Conservation (phyloP, 116 monocot species). For the Dioscorea cayenensis region DNA sequence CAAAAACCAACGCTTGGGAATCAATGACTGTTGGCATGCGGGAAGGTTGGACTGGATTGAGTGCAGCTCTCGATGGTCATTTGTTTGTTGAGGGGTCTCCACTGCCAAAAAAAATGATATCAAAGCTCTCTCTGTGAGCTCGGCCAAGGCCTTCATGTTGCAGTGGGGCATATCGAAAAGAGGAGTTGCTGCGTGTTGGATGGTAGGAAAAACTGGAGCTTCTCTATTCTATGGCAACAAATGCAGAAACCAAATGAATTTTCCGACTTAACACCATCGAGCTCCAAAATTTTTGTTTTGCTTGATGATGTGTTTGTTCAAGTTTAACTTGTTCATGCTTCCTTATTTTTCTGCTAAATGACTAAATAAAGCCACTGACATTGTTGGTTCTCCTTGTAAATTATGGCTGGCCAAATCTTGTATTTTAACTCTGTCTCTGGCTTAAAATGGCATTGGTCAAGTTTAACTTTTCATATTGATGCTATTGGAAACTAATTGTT, state of each 20-base stretch:
- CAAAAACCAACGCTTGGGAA: conserved; percentile 45
- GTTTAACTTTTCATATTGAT: too few relatives aligned
- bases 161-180: conserved; percentile 39
- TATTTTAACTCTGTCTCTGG: too few relatives aligned
- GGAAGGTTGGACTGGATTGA: conserved; percentile 81
- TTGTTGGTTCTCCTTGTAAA: too few relatives aligned
- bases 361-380: too few relatives aligned
- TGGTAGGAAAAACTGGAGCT: conserved; percentile 18
- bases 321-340: too few relatives aligned
- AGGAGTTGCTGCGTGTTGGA: background rate
- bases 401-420: too few relatives aligned
- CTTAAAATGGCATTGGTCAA: too few relatives aligned
- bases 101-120: conserved; percentile 39
- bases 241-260: conserved; percentile 34
- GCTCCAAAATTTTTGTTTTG: conserved; percentile 49
- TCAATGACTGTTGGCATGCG: conserved; percentile 56
- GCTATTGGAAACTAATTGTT: too few relatives aligned
- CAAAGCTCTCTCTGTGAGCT: conserved; percentile 45
- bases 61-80: conserved; percentile 41
- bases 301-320: conserved; percentile 7
- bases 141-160: conserved; percentile 57
- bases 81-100: conserved; percentile 44
- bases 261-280: conserved; percentile 55
- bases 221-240: conserved; percentile 46
- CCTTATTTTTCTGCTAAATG: too few relatives aligned